Evolutionary conservation across 2,329 filamentous ascomycete genomes (phyloP).

Genomic region (Scedosporium apiospermum): DNA sequence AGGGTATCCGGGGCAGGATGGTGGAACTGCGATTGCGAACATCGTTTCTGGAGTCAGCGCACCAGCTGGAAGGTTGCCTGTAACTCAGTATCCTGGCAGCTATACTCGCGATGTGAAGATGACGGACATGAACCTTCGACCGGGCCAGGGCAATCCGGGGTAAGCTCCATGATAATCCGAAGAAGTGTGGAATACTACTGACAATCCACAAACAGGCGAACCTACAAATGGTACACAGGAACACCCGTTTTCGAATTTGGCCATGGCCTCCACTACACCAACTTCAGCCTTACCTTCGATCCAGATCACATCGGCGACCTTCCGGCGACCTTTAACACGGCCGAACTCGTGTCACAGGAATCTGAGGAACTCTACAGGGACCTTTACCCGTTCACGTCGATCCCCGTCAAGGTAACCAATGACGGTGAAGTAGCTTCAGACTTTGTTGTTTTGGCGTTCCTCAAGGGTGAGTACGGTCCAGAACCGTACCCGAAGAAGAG

Average conservation of each 20-base stretch:
- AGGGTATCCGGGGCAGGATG: slow-evolving; percentile 50
- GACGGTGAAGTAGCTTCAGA: slow-evolving; percentile 36
- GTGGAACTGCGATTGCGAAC: slow-evolving; percentile 44
- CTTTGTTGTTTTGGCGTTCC: slow-evolving; percentile 41
- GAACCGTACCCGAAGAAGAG: slow-evolving; percentile 41
- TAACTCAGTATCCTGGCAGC: slow-evolving; percentile 44
- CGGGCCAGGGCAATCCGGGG: slow-evolving; percentile 34
- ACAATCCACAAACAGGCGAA: slow-evolving; percentile 23
- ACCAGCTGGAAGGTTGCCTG: slow-evolving; percentile 43
- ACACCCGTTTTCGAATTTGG: slow-evolving; percentile 42
- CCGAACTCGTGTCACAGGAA: slow-evolving; percentile 20
- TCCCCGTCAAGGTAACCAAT: slow-evolving; percentile 31
- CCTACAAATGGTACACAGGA: slow-evolving; percentile 46
- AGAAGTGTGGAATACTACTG: not conserved
- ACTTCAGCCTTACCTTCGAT: slow-evolving; percentile 25
- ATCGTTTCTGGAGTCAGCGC: slow-evolving; percentile 39
- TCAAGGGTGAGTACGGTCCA: slow-evolving; percentile 35
- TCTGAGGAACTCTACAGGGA: slow-evolving; percentile 28
- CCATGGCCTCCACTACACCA: slow-evolving; percentile 49
- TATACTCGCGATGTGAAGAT: slow-evolving; percentile 41
- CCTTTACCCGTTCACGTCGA: slow-evolving; percentile 27
- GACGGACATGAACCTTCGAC: slow-evolving; percentile 46
- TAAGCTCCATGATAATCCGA: not conserved
- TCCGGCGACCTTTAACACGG: slow-evolving; percentile 17
- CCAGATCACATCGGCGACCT: slow-evolving; percentile 2